Evolutionary conservation across 1,284 basidiomycete genomes (phyloP), one percentile per base, ranked within the genome.

Genomic region (Pseudozyma hubeiensis): DNA sequence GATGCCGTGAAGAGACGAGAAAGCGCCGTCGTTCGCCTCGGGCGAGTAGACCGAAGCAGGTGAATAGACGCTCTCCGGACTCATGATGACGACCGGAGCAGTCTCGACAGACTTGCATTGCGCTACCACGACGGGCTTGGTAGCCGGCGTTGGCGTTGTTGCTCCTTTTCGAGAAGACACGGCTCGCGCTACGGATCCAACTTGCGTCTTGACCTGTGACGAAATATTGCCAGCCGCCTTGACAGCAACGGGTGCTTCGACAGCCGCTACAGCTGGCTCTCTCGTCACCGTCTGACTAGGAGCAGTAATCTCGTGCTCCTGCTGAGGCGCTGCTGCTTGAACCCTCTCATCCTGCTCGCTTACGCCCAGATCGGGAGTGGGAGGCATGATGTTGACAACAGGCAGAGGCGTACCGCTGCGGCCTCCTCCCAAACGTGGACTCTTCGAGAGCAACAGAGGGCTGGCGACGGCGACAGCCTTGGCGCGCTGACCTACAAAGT

Each of bases 321-420:
- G 52, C 47, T 54, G 43, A 29, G 54, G 46, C 47, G 44, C 52
- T 16, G 52, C 56, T 33, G 53, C 41, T 35, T 63, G 52, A 34
- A 54, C 59, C 43, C 35, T 56, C 46, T 59, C 45, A 14, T 59
- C 53, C n/a, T 72, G 60, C 9, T 56, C 58, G 24, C 55, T 64
- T 5, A 33, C 53, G 24, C 43, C 64, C n/a, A 79, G 68, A 35
- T 79, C 79, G 1, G 79, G 79, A 10, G 77, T 81, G 1, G 79
- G 79, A 19, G 79, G 79, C 79, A 81, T 81, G 47, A 81, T 73
- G 50, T 76, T 79, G 53, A 81, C 79, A 3, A 81, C 67, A 11
- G 75, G 67, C 46, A 68, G 63, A 31, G 67, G 64, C 5, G 51
- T 58, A 35, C 49, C 46, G n/a, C 60, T 59, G 24, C 50, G 48